Percentiles rank a stretch among this genome's conserved stretches.
These are phyloP conservation scores for Fusarium humuli DNA, from an alignment of 2,329 filamentous ascomycete species.

Conservation along the genomic window DNA sequence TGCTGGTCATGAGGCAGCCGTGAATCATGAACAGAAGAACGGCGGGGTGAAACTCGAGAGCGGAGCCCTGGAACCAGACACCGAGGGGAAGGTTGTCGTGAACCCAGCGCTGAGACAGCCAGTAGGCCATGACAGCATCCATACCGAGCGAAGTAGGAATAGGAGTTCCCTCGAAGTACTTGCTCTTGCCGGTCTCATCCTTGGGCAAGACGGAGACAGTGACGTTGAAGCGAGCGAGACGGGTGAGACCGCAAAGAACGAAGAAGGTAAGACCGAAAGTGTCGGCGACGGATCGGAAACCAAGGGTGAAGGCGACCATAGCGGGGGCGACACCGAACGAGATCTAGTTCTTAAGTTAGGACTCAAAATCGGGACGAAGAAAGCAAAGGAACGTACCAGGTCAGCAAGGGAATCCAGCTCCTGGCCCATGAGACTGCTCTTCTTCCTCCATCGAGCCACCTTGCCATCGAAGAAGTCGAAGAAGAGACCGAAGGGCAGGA, in stretches of 20 bases:
- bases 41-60: conserved; percentile 85
- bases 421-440: conserved; percentile 97
- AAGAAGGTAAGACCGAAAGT: conserved; percentile 86
- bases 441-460: conserved; percentile 94
- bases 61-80: conserved; percentile 71
- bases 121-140: conserved; percentile 88
- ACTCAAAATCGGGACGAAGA: background rate
- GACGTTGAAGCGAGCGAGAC: conserved; percentile 97
- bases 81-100: conserved; percentile 83
- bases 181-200: conserved; percentile 88
- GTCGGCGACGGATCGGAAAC: conserved; percentile 85
- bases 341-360: conserved; percentile 67
- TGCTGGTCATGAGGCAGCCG: conserved; percentile 94
- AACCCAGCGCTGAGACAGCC: conserved; percentile 84
- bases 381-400: conserved; percentile 69
- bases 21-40: conserved; percentile 86
- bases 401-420: conserved; percentile 97
- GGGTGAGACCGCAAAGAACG: conserved; percentile 92
- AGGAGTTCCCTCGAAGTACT: conserved; percentile 97
- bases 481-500: conserved; percentile 93
- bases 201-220: conserved; percentile 91
- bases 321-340: conserved; percentile 95
- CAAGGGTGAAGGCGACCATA: conserved; percentile 86
- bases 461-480: conserved; percentile 99
- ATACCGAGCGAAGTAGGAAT: conserved; percentile 90